These are phyloP conservation scores for Candida manassasensis DNA, from an alignment of 805 yeast genomes.

Conservation along the genomic window DNA sequence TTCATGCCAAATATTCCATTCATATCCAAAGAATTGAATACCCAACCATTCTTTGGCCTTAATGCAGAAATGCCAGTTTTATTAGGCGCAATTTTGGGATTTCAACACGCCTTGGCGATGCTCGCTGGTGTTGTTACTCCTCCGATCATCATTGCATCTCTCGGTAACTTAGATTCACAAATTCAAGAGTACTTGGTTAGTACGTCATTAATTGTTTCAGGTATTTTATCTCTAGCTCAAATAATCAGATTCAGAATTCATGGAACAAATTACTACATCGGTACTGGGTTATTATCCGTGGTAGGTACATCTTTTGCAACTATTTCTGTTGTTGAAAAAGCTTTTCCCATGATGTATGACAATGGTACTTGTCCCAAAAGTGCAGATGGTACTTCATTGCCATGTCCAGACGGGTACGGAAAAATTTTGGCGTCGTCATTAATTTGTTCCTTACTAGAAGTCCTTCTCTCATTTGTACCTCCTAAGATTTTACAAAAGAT, in stretches of 20 bases:
- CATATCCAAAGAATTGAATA: constrained; percentile 36
- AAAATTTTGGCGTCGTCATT: constrained; percentile 75
- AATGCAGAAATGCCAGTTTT: constrained; percentile 77
- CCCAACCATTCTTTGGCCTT: constrained; percentile 80
- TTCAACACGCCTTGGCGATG: constrained; percentile 88
- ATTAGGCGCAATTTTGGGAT: constrained; percentile 71
- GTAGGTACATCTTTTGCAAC: constrained; percentile 92
- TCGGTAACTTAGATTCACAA: constrained; percentile 53
- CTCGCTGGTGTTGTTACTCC: constrained; percentile 90
- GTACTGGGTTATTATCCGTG: constrained; percentile 85
- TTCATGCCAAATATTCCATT: constrained; percentile 83
- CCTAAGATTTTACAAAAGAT: constrained; percentile 61
- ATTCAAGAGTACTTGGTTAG: constrained; percentile 36
- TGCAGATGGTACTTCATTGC: constrained; percentile 58
- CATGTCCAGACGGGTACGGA: constrained; percentile 93
- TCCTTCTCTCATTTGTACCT: constrained; percentile 72
- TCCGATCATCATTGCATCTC: constrained; percentile 63
- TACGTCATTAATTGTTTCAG: constrained; percentile 34
- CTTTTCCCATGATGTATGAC: constrained; percentile 76
- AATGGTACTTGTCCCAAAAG: constrained; percentile 47
- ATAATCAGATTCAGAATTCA: constrained; percentile 74
- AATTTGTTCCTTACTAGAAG: constrained; percentile 71
- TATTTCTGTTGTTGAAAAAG: constrained; percentile 69
- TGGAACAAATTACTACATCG: constrained; percentile 70
- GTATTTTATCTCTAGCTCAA: constrained; percentile 54